Percentiles rank a stretch among this genome's conserved stretches.
These are phyloP conservation scores for Zygosaccharomyces pseudobailii DNA, from an alignment of 1,139 yeast species.

Conservation along the genomic window DNA sequence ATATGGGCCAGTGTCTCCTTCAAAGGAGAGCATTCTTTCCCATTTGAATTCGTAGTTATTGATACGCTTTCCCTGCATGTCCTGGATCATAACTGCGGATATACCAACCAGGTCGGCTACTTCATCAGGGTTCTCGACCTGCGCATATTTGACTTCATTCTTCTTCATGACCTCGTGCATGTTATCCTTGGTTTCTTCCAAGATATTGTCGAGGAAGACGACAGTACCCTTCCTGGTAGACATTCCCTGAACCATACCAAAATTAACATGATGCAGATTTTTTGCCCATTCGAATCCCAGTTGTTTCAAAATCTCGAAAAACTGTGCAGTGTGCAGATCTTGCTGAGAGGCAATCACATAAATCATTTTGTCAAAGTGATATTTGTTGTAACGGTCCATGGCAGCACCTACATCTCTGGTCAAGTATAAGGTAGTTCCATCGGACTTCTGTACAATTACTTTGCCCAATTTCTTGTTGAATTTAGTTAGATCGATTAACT, in stretches of 20 bases:
- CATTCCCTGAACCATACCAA: slow-evolving; percentile 99
- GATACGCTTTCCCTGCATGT: slow-evolving; percentile 96
- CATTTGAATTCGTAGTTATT: slow-evolving; percentile 95
- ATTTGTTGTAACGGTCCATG: slow-evolving; percentile 76
- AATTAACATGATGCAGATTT: slow-evolving; percentile 75
- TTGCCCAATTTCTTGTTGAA: slow-evolving; percentile 92
- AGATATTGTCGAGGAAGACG: slow-evolving; percentile 88
- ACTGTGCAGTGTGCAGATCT: slow-evolving; percentile 90
- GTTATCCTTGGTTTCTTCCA: slow-evolving; percentile 89
- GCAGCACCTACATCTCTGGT: slow-evolving; percentile 99
- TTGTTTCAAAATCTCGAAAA: slow-evolving; percentile 89
- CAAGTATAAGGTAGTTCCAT: slow-evolving; percentile 90
- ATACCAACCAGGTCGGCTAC: slow-evolving; percentile 96
- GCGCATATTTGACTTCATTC: slow-evolving; percentile 87
- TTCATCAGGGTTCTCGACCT: slow-evolving; percentile 90
- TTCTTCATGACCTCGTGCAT: slow-evolving; percentile 98
- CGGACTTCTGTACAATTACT: slow-evolving; percentile 88
- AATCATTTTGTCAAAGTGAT: slow-evolving; percentile 90
- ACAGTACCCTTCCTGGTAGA: slow-evolving; percentile 98
- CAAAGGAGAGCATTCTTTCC: slow-evolving; percentile 97
- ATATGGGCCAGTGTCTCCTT: slow-evolving; percentile 99
- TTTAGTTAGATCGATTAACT: slow-evolving; percentile 77
- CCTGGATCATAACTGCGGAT: slow-evolving; percentile 98
- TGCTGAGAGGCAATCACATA: slow-evolving; percentile 96
- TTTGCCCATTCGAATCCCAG: slow-evolving; percentile 90